phyloP scores from a whole-genome alignment of 495 filamentous ascomycete species.

The Lepraria neglecta region DNA sequence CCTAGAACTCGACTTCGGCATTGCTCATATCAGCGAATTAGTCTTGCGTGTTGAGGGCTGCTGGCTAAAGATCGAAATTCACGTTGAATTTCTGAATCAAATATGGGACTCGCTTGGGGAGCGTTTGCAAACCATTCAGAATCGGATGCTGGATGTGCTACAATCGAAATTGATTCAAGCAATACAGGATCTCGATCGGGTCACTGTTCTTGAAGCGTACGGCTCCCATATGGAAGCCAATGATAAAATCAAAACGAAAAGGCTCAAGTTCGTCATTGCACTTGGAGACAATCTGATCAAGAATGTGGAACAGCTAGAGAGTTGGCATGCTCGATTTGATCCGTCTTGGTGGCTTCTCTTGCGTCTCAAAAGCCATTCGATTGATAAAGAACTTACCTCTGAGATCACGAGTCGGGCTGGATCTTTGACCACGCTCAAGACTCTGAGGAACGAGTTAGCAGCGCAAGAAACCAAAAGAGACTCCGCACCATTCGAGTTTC shows the following conservation, averaged over 20 bases:
- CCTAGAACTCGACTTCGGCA: too few species aligned
- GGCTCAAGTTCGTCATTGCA: too few species aligned
- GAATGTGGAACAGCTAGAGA: background rate
- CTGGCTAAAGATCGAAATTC: slow-evolving; percentile 4
- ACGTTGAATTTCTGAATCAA: background rate
- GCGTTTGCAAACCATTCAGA: background rate
- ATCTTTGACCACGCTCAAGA: too few species aligned
- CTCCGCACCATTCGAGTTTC: too few species aligned
- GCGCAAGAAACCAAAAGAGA: too few species aligned
- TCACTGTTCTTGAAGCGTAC: background rate
- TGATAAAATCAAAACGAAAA: too few species aligned
- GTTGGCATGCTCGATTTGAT: background rate
- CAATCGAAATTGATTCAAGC: background rate
- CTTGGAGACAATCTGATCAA: background rate
- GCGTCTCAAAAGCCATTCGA: background rate
- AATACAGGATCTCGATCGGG: background rate
- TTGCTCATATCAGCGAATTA: background rate
- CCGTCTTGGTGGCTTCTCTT: background rate
- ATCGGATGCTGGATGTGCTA: background rate
- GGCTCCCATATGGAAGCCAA: background rate
- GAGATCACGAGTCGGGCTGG: too few species aligned
- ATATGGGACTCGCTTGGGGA: background rate
- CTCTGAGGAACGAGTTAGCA: too few species aligned
- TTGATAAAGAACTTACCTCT: too few species aligned
- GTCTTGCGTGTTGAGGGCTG: background rate